Evolutionary conservation across 2,329 filamentous ascomycete species (phyloP).

Genomic region (Madurella mycetomatis): DNA sequence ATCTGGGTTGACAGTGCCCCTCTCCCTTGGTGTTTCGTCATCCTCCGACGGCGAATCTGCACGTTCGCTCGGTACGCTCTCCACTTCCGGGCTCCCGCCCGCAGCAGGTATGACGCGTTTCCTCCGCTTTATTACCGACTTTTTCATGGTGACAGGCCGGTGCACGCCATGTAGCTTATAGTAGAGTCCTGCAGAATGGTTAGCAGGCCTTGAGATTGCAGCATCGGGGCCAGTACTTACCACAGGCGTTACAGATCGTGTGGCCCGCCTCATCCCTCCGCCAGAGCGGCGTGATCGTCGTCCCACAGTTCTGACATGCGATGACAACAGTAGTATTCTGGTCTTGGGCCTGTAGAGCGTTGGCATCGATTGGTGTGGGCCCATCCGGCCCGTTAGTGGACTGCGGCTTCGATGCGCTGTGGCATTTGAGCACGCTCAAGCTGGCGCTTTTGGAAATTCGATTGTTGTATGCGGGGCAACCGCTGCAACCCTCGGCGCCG

Average conservation of each 20-base stretch:
- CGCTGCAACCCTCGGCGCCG: constrained; percentile 89
- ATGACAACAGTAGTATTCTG: constrained; percentile 65
- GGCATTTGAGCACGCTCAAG: constrained; percentile 53
- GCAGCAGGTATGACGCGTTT: constrained; percentile 88
- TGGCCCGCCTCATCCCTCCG: constrained; percentile 89
- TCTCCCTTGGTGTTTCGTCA: constrained; percentile 37
- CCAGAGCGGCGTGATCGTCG: constrained; percentile 95
- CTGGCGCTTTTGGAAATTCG: constrained; percentile 83
- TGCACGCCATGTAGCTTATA: constrained; percentile 94
- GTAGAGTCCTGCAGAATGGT: constrained; percentile 65
- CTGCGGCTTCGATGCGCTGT: constrained; percentile 29
- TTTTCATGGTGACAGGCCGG: constrained; percentile 97
- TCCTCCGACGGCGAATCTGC: constrained; percentile 39
- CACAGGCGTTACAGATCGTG: constrained; percentile 97
- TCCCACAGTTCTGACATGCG: constrained; percentile 94
- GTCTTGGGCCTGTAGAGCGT: constrained; percentile 41
- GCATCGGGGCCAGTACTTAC: constrained; percentile 49
- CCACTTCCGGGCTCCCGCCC: constrained; percentile 41
- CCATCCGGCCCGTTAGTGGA: constrained; percentile 31
- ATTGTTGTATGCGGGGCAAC: constrained; percentile 97
- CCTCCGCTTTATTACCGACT: constrained; percentile 89
- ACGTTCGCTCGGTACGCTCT: constrained; percentile 44
- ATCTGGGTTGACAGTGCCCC: constrained; percentile 57
- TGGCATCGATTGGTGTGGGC: constrained; percentile 46
- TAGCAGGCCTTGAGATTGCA: constrained; percentile 16